Percentiles rank a stretch among this genome's conserved stretches.
phyloP scores from a whole-genome alignment of 192 early-diverging fungal species.

The Phycomyces blakesleeanus region DNA sequence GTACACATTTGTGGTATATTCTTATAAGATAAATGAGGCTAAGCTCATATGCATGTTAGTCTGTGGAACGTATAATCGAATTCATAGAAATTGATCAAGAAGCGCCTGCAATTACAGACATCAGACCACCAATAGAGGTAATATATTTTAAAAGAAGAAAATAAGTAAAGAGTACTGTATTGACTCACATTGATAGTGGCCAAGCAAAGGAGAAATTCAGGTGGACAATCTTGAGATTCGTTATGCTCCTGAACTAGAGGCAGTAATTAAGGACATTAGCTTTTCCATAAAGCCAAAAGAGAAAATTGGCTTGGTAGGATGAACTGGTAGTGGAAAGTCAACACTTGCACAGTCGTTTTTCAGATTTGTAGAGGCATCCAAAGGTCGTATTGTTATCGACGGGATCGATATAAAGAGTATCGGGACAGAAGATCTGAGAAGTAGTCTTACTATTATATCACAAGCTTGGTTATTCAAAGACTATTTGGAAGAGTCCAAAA shows the following conservation, averaged over 20 bases:
- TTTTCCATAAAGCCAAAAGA: conserved; percentile 57
- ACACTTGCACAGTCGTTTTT: conserved; percentile 76
- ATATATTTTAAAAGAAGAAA: conserved; percentile 6
- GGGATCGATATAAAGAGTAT: conserved; percentile 70
- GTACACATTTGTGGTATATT: too few relatives aligned
- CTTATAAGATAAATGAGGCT: too few relatives aligned
- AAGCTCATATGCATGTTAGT: too few relatives aligned
- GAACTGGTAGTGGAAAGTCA: conserved; percentile 85
- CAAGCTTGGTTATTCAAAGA: too few relatives aligned
- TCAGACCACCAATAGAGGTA: conserved; percentile 47
- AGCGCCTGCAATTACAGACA: conserved; percentile 52
- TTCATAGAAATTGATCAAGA: conserved; percentile 83
- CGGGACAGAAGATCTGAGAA: conserved; percentile 73
- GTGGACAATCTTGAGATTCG: conserved; percentile 68
- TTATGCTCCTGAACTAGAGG: conserved; percentile 66
- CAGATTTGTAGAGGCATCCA: conserved; percentile 68
- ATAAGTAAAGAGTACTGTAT: background rate
- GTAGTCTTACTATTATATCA: conserved; percentile 81
- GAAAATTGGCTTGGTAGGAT: conserved; percentile 94
- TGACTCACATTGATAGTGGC: conserved; percentile 58
- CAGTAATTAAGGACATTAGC: conserved; percentile 73
- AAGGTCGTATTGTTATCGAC: conserved; percentile 74
- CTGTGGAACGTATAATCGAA: conserved; percentile 84
- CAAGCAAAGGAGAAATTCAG: conserved; percentile 66
- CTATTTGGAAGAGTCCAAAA: too few relatives aligned